phyloP scores from a whole-genome alignment of 768 basidiomycete species.

The Suillus paluster region DNA sequence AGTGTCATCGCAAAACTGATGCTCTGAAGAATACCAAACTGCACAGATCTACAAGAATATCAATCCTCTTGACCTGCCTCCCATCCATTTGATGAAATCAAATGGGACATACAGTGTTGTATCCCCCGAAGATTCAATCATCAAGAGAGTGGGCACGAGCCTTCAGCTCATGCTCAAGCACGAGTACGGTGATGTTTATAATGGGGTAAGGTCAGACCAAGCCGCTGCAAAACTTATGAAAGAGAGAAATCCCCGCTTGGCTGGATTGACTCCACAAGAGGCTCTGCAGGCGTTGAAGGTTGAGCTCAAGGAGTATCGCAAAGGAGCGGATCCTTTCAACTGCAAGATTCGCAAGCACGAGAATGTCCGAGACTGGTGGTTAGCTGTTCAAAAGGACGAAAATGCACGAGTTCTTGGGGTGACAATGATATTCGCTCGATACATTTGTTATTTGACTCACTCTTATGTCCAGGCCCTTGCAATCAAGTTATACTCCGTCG shows the following conservation, averaged over 20 bases:
- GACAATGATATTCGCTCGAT: background rate
- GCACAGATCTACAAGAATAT: too few relatives aligned
- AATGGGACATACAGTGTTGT: too few relatives aligned
- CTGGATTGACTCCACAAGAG: slow-evolving; percentile 1
- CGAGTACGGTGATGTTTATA: slow-evolving; percentile 12
- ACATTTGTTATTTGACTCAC: background rate
- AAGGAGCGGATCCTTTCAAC: slow-evolving; percentile 11
- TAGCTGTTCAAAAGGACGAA: slow-evolving; percentile 9
- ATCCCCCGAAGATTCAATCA: too few relatives aligned
- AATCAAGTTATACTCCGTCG: slow-evolving; percentile 8
- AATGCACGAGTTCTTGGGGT: slow-evolving; percentile 2
- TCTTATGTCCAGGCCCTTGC: slow-evolving; percentile 8
- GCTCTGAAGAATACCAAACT: too few relatives aligned
- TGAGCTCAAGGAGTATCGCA: slow-evolving; percentile 12
- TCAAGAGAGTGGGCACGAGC: slow-evolving; percentile 18
- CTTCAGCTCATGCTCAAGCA: slow-evolving; percentile 5
- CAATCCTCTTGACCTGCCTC: too few relatives aligned
- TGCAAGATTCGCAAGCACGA: background rate
- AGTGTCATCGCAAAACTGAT: too few relatives aligned
- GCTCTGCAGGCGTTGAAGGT: slow-evolving; percentile 1
- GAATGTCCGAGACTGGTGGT: slow-evolving; percentile 6
- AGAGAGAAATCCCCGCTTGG: slow-evolving; percentile 4
- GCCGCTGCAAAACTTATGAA: slow-evolving; percentile 5
- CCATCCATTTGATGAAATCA: too few relatives aligned
- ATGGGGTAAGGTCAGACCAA: background rate